Evolutionary conservation across 257 asterid genomes (phyloP).

Genomic region (Ilex aquifolium): DNA sequence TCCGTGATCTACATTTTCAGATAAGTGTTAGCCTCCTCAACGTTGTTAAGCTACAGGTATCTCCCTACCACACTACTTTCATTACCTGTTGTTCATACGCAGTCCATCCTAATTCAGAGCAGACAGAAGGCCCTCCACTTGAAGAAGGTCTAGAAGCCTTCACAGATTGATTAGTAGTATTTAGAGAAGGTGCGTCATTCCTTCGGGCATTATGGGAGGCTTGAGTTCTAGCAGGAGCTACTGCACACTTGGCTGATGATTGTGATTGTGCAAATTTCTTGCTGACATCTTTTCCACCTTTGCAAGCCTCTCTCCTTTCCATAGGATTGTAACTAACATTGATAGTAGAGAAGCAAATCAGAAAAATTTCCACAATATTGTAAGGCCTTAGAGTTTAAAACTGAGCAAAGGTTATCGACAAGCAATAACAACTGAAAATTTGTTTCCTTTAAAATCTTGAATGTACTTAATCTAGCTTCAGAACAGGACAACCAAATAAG

Average conservation of each 20-base stretch:
- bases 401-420: too few relatives aligned
- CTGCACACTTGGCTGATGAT: constrained; percentile 43
- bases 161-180: constrained; percentile 38
- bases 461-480: too few relatives aligned
- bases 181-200: constrained; percentile 38
- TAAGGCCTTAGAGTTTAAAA: neutral
- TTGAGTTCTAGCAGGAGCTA: constrained; percentile 45
- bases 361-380: neutral
- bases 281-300: constrained; percentile 79
- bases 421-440: too few relatives aligned
- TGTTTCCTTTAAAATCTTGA: too few relatives aligned
- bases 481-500: too few relatives aligned
- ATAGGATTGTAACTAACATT: constrained; percentile 66
- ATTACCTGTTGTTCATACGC: constrained; percentile 66
- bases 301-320: constrained; percentile 82
- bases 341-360: constrained; percentile 13
- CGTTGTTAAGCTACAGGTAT: constrained; percentile 1
- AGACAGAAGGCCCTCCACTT: constrained; percentile 51
- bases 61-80: neutral
- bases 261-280: constrained; percentile 61
- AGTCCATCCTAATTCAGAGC: constrained; percentile 49
- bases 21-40: constrained; percentile 9
- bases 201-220: constrained; percentile 44
- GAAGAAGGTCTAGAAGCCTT: constrained; percentile 68
- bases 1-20: constrained; percentile 63